Evolutionary conservation across 176 grass and related monocot species (phyloP).

Genomic region (Phoenix roebelenii): DNA sequence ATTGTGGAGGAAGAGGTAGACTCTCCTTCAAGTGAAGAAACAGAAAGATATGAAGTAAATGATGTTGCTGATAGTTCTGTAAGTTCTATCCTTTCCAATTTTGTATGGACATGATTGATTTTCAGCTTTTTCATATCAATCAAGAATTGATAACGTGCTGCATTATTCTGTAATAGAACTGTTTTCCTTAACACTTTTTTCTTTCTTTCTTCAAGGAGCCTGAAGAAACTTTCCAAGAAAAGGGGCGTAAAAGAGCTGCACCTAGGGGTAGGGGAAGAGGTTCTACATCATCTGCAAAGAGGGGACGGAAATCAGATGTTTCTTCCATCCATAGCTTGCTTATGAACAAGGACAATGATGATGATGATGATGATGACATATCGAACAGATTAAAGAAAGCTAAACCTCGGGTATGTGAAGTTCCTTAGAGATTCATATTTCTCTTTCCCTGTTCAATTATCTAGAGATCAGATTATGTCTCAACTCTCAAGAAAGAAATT

Average conservation of each 20-base stretch:
- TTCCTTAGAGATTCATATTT: neutral
- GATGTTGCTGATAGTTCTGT: conserved; percentile 53
- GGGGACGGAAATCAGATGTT: conserved; percentile 62
- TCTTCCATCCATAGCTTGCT: conserved; percentile 26
- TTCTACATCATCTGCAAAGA: conserved; percentile 21
- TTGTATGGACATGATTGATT: neutral
- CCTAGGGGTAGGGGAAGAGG: conserved; percentile 22
- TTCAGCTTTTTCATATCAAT: no score
- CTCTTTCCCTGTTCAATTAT: neutral
- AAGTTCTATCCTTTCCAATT: neutral
- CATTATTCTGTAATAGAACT: neutral
- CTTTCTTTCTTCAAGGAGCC: conserved; percentile 30
- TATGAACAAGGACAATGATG: conserved; percentile 26
- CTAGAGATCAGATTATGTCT: neutral
- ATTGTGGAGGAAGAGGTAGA: conserved; percentile 33
- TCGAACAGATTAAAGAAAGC: conserved; percentile 32
- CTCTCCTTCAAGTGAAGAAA: conserved; percentile 50
- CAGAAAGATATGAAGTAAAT: conserved; percentile 33
- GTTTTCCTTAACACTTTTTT: neutral
- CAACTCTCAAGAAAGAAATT: neutral
- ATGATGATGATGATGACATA: conserved; percentile 50
- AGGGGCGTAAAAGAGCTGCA: conserved; percentile 45
- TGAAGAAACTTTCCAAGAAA: conserved; percentile 23
- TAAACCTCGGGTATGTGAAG: conserved; percentile 39
- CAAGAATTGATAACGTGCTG: no score